These are phyloP conservation scores for Furcasterigmium furcatum DNA, from an alignment of 2,329 filamentous ascomycete genomes.

Conservation along the genomic window DNA sequence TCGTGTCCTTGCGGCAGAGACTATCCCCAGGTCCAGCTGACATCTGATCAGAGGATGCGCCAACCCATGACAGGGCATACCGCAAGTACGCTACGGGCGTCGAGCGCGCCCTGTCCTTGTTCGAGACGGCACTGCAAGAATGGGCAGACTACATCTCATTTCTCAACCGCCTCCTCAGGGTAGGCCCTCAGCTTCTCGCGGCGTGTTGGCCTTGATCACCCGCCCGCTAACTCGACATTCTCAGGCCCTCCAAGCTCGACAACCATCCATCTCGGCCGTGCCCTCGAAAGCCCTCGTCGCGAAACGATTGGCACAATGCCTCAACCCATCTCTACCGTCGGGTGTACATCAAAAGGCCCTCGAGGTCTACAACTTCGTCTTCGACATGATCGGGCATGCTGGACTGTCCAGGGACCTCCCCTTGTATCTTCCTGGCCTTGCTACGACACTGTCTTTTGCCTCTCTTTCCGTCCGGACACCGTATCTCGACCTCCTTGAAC, in stretches of 20 bases:
- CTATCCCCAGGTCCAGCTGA: not conserved
- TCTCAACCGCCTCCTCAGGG: conserved; percentile 85
- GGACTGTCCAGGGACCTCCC: conserved; percentile 78
- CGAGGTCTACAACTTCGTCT: conserved; percentile 89
- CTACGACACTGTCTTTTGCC: conserved; percentile 88
- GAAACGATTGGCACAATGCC: conserved; percentile 89
- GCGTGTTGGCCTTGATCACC: not conserved
- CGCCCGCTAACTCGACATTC: too few relatives aligned
- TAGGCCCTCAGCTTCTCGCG: conserved; percentile 31
- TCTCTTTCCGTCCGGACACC: conserved; percentile 85
- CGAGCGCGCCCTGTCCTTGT: conserved; percentile 82
- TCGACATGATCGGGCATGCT: conserved; percentile 78
- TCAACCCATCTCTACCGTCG: conserved; percentile 89
- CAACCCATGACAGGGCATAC: conserved; percentile 64
- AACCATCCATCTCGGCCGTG: conserved; percentile 66
- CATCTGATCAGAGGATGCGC: conserved; percentile 44
- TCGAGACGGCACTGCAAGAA: conserved; percentile 92
- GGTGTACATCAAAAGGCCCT: conserved; percentile 97
- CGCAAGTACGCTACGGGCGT: conserved; percentile 88
- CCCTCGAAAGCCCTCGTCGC: conserved; percentile 82
- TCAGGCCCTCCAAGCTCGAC: conserved; percentile 87
- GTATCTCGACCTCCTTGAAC: conserved; percentile 81
- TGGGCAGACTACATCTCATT: conserved; percentile 99
- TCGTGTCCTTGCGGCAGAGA: conserved; percentile 3
- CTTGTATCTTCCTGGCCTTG: conserved; percentile 85